Conservation (phyloP, 305 asterid species). For the Caryopteris hybrid region DNA sequence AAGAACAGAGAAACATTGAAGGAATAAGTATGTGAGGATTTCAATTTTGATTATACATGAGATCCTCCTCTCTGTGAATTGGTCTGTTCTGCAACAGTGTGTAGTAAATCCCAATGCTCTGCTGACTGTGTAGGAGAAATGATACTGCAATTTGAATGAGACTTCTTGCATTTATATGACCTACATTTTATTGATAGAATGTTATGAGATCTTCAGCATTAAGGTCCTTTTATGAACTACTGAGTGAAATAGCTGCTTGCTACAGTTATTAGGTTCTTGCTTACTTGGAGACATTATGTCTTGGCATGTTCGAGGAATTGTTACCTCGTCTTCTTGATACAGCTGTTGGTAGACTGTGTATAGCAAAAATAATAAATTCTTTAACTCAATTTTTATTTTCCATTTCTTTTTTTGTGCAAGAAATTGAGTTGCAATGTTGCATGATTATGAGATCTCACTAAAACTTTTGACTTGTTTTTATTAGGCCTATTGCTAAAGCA, state of each 20-base stretch:
- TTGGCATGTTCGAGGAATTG: neutral
- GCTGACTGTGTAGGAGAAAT: neutral
- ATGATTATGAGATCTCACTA: neutral
- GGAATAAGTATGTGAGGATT: neutral
- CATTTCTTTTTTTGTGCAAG: neutral
- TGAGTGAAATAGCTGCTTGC: neutral
- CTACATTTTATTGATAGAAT: too few species aligned
- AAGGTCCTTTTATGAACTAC: neutral
- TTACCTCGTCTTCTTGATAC: neutral
- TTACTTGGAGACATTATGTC: neutral
- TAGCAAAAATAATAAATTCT: neutral
- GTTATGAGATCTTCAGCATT: too few species aligned
- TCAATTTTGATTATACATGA: neutral
- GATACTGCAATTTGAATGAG: neutral
- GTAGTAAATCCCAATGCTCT: neutral
- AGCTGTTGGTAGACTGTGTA: neutral
- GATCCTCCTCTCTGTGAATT: neutral
- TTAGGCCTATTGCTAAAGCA: constrained; percentile 9
- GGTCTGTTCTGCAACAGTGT: neutral
- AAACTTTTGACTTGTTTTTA: constrained; percentile 5
- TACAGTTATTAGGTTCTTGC: neutral
- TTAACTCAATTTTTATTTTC: neutral
- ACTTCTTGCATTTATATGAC: neutral
- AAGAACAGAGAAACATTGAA: neutral
- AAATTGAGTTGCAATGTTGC: neutral